Base-by-base conservation (phyloP, 2,329 filamentous ascomycete genomes). In the Didymella glomerata region DNA sequence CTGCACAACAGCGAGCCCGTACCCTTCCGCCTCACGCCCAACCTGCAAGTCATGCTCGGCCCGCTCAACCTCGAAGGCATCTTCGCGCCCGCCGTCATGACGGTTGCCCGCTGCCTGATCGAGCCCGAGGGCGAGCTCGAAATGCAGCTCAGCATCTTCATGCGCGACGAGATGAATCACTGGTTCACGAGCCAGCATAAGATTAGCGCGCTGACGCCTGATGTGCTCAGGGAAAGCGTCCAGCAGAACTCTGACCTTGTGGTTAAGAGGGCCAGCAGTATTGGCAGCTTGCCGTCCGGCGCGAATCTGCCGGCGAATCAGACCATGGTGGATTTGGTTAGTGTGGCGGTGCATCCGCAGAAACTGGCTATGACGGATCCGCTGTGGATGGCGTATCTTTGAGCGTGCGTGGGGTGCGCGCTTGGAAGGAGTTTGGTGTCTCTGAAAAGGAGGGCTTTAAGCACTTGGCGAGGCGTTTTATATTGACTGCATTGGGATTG, bases 371-470 rank as follows among this genome's bases (percentile, higher is more conserved):
- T 91, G 78, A 93, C 91, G 72, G 95, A 99, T 82, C 88, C 93
- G 58, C 81, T 99, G 69, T 99, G 95, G 93, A 98, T 98, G 94
- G 90, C 92, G 24, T 99, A 96, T 81, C 81, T 98, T 73, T 98
- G 83, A 36, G 27, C n/a, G n/a, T n/a, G n/a, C n/a, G n/a, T n/a
- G n/a, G n/a, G n/a, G n/a, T n/a, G n/a, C n/a, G 16, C 14, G 38
- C 25, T 16, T 11, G 18, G 47, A 30, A 2, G 32, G 47, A 18
- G 34, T 49, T 28, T 49, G n/a, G 47, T 14, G n/a, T n/a, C 2
- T 2, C 13, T 9, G 20, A 42, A 44, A 44, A 11, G 20, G 30
- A 41, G 18, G 6, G n/a, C n/a, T n/a, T n/a, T n/a, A n/a, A n/a
- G n/a, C n/a, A n/a, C n/a, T n/a, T n/a, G n/a, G n/a, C n/a, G n/a